These are phyloP conservation scores for Podaxis sp. DNA, from an alignment of 768 basidiomycete species.

Conservation along the genomic window DNA sequence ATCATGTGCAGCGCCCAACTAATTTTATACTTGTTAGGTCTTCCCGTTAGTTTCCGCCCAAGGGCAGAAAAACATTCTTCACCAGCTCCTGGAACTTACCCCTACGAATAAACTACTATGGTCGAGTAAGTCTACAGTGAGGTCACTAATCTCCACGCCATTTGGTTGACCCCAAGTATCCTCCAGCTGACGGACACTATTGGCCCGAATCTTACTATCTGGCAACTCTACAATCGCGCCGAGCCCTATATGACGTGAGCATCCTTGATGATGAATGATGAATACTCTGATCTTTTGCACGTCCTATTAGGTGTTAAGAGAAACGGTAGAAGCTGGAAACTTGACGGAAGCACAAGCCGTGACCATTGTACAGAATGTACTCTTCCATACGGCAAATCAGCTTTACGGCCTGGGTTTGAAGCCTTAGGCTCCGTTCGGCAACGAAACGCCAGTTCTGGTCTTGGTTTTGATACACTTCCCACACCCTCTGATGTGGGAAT, in stretches of 20 bases:
- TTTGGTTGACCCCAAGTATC: neutral
- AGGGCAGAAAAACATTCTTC: constrained; percentile 57
- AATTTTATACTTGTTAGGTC: constrained; percentile 29
- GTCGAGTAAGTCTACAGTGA: constrained; percentile 53
- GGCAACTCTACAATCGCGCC: constrained; percentile 58
- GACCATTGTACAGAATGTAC: constrained; percentile 44
- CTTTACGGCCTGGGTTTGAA: constrained; percentile 54
- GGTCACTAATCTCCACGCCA: neutral
- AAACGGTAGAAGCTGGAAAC: constrained; percentile 42
- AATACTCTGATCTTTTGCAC: neutral
- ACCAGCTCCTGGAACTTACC: constrained; percentile 62
- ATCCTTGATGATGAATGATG: neutral
- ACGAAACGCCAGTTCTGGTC: too few species aligned
- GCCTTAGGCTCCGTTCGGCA: neutral
- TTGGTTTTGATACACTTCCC: too few species aligned
- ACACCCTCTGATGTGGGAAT: too few species aligned
- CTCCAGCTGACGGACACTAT: constrained; percentile 58
- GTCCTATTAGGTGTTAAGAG: constrained; percentile 47
- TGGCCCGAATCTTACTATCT: constrained; percentile 80
- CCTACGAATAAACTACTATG: constrained; percentile 80
- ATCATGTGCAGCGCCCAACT: too few species aligned
- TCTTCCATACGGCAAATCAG: constrained; percentile 66
- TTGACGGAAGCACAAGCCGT: constrained; percentile 53
- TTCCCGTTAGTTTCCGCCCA: constrained; percentile 62
- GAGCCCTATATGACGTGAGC: constrained; percentile 54